Evolutionary conservation across 2,329 filamentous ascomycete species (phyloP), one percentile per base, ranked within the genome.

Genomic region (Trichoderma aggressivum): DNA sequence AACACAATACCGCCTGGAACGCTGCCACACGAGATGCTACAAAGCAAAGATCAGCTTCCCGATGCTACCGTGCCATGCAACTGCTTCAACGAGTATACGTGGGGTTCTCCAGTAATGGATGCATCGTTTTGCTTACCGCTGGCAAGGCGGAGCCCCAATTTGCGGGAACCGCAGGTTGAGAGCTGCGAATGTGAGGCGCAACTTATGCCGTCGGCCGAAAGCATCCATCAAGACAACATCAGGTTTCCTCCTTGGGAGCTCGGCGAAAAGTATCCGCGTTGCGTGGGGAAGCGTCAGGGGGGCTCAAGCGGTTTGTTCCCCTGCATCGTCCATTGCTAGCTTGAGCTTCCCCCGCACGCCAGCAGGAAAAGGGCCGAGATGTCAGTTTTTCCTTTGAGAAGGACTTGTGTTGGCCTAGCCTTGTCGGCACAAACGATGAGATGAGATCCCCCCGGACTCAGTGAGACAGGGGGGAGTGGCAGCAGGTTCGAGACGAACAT

Each of bases 281-380:
- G 53, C 69, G 69, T 66, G 69, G 69, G 61, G 69, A 71, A 71
- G 30, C 50, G 26, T 34, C 53, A 53, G 53, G 69, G 53, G 69
- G 39, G 53, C 47, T 21, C 0, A 43, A 21, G 36, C 64, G 34
- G 32, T 58, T 58, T 36, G 30, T 39, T 65, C 62, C 62, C 69
- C 62, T 58, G 67, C 59, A 56, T 55, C 53, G 28, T 66, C 61
- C 55, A 59, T 53, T 59, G 55, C 28, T 59, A 70, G 67, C 36
- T 34, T 28, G 61, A 34, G 24, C 69, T 71, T 55, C 55, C 61
- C 61, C 65, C 59, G 36, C 69, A 53, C 60, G 69, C 69, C 60
- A 71, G 47, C 61, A 47, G 62, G 16, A 55, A 65, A 71, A 71
- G 69, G 69, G 69, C 69, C 69, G 69, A 71, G 60, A 62, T 53